A percentile compares a stretch with the other conserved stretches of the same genome.
Conservation (phyloP, 2,329 filamentous ascomycete species). For the Colletotrichum sojae region DNA sequence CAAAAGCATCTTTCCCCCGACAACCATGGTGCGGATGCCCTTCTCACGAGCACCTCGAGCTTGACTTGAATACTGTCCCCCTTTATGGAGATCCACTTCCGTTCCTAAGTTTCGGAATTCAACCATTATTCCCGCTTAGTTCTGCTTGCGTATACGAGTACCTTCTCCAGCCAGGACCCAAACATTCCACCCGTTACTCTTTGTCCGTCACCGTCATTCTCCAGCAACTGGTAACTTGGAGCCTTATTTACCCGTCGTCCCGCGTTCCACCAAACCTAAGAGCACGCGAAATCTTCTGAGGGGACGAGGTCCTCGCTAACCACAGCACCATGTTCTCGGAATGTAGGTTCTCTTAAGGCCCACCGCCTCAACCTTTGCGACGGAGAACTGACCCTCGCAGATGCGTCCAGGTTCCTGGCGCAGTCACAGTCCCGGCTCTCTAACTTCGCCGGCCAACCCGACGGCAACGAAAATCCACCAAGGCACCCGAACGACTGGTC, state of each 20-base stretch:
- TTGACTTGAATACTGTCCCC: constrained; percentile 18
- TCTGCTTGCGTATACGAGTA: constrained; percentile 38
- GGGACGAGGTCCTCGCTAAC: constrained; percentile 40
- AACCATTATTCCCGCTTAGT: constrained; percentile 2
- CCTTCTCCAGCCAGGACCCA: constrained; percentile 29
- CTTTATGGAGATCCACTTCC: background rate
- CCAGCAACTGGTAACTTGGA: background rate
- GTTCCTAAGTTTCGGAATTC: background rate
- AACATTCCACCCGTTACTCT: constrained; percentile 36
- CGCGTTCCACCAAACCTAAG: constrained; percentile 21
- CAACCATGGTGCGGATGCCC: constrained; percentile 31
- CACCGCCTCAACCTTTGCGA: constrained; percentile 5
- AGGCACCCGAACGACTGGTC: constrained; percentile 55
- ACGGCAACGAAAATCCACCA: constrained; percentile 54
- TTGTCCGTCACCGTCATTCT: constrained; percentile 38
- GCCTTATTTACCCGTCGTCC: constrained; percentile 35
- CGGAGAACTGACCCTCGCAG: constrained; percentile 60
- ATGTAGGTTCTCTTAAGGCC: constrained; percentile 72
- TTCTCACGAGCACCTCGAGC: constrained; percentile 37
- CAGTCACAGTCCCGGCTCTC: constrained; percentile 95
- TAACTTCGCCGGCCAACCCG: constrained; percentile 73
- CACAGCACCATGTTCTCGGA: constrained; percentile 73
- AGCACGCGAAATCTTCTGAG: constrained; percentile 28
- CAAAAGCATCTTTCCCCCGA: constrained; percentile 33
- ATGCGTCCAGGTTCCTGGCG: constrained; percentile 95